Conservation (phyloP, 352 stramenopile genomes). For the Globisporangium acanthophoron region DNA sequence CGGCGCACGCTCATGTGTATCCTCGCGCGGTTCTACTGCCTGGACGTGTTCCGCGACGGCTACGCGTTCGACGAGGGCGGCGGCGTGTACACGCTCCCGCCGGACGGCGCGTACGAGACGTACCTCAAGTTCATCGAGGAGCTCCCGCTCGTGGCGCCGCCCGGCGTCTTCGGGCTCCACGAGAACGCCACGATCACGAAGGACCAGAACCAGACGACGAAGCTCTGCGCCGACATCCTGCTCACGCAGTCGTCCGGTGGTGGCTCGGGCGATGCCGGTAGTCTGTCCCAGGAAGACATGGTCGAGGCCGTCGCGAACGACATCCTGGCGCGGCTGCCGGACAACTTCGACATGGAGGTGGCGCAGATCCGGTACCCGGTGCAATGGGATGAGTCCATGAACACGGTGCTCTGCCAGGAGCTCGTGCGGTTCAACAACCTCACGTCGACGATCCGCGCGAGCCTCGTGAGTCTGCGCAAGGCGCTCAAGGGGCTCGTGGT, state of each 20-base stretch:
- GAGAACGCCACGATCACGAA: conserved; percentile 94
- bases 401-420: conserved; percentile 92
- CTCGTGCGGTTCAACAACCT: conserved; percentile 93
- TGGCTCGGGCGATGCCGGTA: conserved; percentile 48
- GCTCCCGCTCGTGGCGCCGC: conserved; percentile 82
- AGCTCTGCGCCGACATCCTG: conserved; percentile 91
- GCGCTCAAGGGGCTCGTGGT: conserved; percentile 92
- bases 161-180: conserved; percentile 91
- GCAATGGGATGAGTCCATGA: conserved; percentile 92
- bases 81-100: conserved; percentile 66
- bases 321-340: conserved; percentile 79
- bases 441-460: conserved; percentile 79
- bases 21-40: conserved; percentile 68
- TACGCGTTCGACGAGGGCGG: conserved; percentile 63
- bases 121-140: conserved; percentile 83
- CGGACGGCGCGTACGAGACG: conserved; percentile 65
- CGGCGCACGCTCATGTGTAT: conserved; percentile 69
- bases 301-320: conserved; percentile 84
- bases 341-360: conserved; percentile 92
- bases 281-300: conserved; percentile 86
- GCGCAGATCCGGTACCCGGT: conserved; percentile 90
- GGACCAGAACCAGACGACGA: conserved; percentile 92
- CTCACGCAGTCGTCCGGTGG: conserved; percentile 79
- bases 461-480: conserved; percentile 83
- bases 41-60: conserved; percentile 50